Percentiles rank a stretch among this genome's conserved stretches.
These are phyloP conservation scores for Verbena officinalis DNA, from an alignment of 257 asterid genomes.

Conservation along the genomic window DNA sequence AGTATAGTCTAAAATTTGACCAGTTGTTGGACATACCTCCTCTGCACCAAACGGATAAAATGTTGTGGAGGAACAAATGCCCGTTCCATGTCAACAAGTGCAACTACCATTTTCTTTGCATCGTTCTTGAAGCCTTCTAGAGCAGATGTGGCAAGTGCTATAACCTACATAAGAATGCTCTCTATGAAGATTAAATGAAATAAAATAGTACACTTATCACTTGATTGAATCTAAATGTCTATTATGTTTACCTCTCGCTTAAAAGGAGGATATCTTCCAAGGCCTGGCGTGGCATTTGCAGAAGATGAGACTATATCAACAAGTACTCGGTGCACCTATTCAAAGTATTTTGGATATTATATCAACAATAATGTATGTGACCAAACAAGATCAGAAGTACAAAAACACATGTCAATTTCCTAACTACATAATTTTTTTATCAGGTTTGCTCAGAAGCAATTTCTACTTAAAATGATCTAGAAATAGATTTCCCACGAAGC, in stretches of 20 bases:
- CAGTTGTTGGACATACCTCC: constrained; percentile 53
- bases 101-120: constrained; percentile 94
- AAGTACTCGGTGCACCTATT: constrained; percentile 87
- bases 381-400: constrained; percentile 2
- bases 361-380: neutral
- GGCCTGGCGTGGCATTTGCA: constrained; percentile 98
- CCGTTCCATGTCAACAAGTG: constrained; percentile 98
- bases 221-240: constrained; percentile 14
- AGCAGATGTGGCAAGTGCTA: constrained; percentile 86
- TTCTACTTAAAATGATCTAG: neutral
- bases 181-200: constrained; percentile 23
- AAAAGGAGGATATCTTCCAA: constrained; percentile 97
- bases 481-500: neutral
- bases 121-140: constrained; percentile 88
- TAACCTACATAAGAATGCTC: constrained; percentile 50
- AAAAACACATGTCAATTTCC: neutral
- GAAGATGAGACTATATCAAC: constrained; percentile 79
- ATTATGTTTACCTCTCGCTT: constrained; percentile 77
- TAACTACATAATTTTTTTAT: neutral
- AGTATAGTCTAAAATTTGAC: neutral
- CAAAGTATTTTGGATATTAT: constrained; percentile 14
- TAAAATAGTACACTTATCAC: neutral
- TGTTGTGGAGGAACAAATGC: constrained; percentile 98
- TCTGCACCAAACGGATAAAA: constrained; percentile 81
- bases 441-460: neutral